Evolutionary conservation across 176 grass and related monocot species (phyloP).

Genomic region (Bromus sterilis): DNA sequence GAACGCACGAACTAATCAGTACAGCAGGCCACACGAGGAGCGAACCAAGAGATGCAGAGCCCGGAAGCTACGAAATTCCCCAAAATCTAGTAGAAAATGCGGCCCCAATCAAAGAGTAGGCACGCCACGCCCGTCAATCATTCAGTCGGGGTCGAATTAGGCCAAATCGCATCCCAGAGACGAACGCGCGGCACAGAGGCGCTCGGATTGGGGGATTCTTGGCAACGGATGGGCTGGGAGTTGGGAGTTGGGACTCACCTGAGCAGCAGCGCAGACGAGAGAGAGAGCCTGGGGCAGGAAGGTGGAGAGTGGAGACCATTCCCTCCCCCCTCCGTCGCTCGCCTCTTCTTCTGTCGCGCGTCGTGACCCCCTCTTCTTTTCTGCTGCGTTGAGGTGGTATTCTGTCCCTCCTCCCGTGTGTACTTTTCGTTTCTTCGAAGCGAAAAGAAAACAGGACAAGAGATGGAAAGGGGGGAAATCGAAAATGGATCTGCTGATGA

Average conservation of each 20-base stretch:
- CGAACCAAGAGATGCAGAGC: background rate
- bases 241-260: conserved; percentile 24
- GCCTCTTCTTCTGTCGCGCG: background rate
- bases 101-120: background rate
- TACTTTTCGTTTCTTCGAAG: conserved; percentile 32
- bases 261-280: background rate
- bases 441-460: background rate
- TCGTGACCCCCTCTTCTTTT: background rate
- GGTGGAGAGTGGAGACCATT: background rate
- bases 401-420: background rate
- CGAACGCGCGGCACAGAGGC: background rate
- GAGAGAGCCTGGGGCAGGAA: background rate
- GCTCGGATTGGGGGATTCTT: background rate
- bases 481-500: background rate
- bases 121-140: background rate
- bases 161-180: background rate
- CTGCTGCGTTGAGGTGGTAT: too few relatives aligned
- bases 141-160: background rate
- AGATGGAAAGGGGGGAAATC: background rate
- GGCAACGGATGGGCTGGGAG: background rate
- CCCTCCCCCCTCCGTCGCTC: background rate
- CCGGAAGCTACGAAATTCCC: background rate
- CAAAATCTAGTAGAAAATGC: conserved; percentile 8
- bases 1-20: background rate
- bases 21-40: background rate